Base-by-base conservation (phyloP, 441 rosid genomes). In the Pelargonium fulgidum region DNA sequence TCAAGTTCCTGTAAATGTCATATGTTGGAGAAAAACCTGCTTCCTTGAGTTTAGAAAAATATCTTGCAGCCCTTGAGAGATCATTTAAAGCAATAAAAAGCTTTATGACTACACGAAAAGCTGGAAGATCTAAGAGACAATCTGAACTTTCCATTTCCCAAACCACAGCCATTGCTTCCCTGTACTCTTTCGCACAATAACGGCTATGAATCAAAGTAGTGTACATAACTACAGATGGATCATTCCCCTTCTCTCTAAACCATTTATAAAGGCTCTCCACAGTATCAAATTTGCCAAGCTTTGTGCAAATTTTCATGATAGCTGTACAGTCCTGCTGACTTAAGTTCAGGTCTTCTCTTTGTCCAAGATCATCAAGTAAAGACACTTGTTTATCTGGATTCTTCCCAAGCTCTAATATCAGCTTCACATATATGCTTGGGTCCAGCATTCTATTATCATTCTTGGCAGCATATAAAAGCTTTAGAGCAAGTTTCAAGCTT, bases 91-190 rank as follows among this genome's bases (percentile, higher is more conserved):
- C 92, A 70, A 84, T 88, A 75, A 86, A 88, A 48, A 93, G 85
- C 79, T 79, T 87, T 59, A 93, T 87, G 10, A 81, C 86, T 11
- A 88, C 97, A 45, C 93, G 86, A 78, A 88, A 93, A 26, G 97
- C 97, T 0, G 96, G 86, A 75, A 93, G 89, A 87, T 93, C 96
- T 54, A 91, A 81, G 19, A 91, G 85, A 76, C 87, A 89, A 67
- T 83, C 79, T 2, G 85, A 77, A 64, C 73, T 85, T 81, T 93
- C 98, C 97, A 93, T 88, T 65, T 91, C 95, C 98, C 95, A 91
- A 63, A 93, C 85, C 64, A 86, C 68, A 79, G 83, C 83, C 83
- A 93, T 75, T 13, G 99, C 97, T 52, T 91, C 89, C 67, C 93
- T 66, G 75, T 83, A 88, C 64, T 81, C 89, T 70, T 71, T 76